These are phyloP conservation scores for Conticribra guillardii DNA, from an alignment of 108 stramenopile species.

Conservation along the genomic window DNA sequence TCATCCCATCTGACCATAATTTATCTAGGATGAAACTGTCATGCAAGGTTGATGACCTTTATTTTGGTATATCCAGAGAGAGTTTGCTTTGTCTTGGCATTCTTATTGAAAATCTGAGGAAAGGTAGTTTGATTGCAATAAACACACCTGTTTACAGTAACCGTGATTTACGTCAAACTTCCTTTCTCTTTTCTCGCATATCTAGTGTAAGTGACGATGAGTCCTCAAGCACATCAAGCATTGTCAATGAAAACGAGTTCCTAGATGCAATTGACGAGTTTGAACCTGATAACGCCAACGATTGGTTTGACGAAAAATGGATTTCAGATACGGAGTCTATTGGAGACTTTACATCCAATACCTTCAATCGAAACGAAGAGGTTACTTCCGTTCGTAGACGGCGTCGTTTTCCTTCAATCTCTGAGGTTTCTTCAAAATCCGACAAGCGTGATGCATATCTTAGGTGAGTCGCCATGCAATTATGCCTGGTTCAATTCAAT, in stretches of 20 bases:
- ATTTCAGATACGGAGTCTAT: slow-evolving; percentile 52
- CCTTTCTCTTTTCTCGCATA: no score
- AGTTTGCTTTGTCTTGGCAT: slow-evolving; percentile 12
- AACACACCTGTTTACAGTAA: neutral
- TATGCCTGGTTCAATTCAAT: no score
- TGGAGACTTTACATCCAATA: slow-evolving; percentile 32
- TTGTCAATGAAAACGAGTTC: slow-evolving; percentile 60
- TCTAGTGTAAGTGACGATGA: slow-evolving; percentile 9
- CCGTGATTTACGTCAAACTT: neutral
- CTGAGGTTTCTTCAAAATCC: slow-evolving; percentile 61
- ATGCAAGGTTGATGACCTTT: slow-evolving; percentile 23
- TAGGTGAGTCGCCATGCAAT: no score
- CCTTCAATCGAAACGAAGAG: slow-evolving; percentile 9
- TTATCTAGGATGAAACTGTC: slow-evolving; percentile 40
- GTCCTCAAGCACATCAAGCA: slow-evolving; percentile 13
- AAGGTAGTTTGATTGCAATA: neutral
- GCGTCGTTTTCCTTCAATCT: slow-evolving; percentile 43
- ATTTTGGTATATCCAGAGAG: neutral
- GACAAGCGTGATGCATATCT: slow-evolving; percentile 45
- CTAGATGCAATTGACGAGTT: slow-evolving; percentile 60
- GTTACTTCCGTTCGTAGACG: slow-evolving; percentile 16
- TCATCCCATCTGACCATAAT: slow-evolving; percentile 69
- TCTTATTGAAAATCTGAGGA: slow-evolving; percentile 6
- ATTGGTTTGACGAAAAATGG: slow-evolving; percentile 63
- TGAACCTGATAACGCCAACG: slow-evolving; percentile 36